Evolutionary conservation across 345 rosid genomes (phyloP), one percentile per base, ranked within the genome.

Genomic region (Syzygium grande): DNA sequence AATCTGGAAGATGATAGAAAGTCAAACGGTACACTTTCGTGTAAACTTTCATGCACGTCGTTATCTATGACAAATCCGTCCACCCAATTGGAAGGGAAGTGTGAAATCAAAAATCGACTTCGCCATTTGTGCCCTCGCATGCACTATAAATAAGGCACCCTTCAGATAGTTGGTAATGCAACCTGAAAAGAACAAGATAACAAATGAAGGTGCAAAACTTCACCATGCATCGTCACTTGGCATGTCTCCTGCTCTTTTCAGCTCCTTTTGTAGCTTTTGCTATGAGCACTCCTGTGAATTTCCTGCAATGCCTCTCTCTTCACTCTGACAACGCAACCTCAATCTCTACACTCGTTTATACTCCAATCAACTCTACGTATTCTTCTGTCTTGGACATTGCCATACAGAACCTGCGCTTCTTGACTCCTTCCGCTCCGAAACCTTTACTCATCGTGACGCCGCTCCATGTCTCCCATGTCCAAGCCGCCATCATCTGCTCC

Each of bases 371-470:
- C 88, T 73, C 89, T 51, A 51, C 52, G 1, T 90, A 77, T 38
- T 61, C 77, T n/a, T 86, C 79, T 13, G 59, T 80, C 7, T 9
- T 88, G 84, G 55, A 79, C 56, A 15, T 84, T 17, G 41, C 88
- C 78, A 46, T 56, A 41, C 59, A 53, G 38, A 90, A 90, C 89
- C 41, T 56, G 30, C 84, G 89, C 61, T 88, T 86, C 87, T 59
- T 63, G 29, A 86, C 87, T 23, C 89, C 87, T 38, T 29, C 27
- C 8, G 84, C 86, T 54, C 90, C 91, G 3, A 92, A 86, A 88
- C 92, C 93, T 11, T 15, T 38, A 30, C 9, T 88, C 43, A 90
- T 89, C 43, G 29, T 92, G 56, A 90, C 94, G 6, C 94, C 96
- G 3, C 51, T 88, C 63, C 10, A 89, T 41, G 87, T 85, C 3